Conservation (phyloP, 2,329 filamentous ascomycete genomes). For the Graphiopsis chlorocephala region DNA sequence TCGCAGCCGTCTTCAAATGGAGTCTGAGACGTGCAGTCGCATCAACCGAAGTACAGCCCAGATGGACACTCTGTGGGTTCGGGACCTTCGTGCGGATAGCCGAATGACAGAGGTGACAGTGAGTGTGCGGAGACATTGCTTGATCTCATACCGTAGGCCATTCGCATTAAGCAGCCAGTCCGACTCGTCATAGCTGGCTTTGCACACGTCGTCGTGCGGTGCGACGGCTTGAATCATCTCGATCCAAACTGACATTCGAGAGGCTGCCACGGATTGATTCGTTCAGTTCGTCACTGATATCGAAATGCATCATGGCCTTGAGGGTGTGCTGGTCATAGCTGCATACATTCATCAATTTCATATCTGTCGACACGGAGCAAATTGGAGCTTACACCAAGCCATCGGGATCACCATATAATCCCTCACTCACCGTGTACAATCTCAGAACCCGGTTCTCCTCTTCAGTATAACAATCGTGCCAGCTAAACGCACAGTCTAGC, state of each 20-base stretch:
- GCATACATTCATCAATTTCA: not conserved
- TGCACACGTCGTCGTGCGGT: constrained; percentile 11
- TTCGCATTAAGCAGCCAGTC: not conserved
- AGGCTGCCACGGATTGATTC: constrained; percentile 14
- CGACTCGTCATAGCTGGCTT: not conserved
- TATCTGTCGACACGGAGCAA: not conserved
- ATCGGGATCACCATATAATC: constrained; percentile 14
- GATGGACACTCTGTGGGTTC: not conserved
- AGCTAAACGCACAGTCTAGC: constrained; percentile 3
- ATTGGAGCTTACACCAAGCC: constrained; percentile 16
- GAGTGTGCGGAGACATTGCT: not conserved
- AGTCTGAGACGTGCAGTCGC: not conserved
- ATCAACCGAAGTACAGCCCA: constrained; percentile 7
- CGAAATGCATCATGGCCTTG: constrained; percentile 20
- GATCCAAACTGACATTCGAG: constrained; percentile 22
- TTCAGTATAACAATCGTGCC: not conserved
- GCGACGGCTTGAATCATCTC: constrained; percentile 19
- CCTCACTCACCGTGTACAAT: constrained; percentile 10
- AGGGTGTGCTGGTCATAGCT: constrained; percentile 15
- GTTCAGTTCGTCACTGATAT: constrained; percentile 16
- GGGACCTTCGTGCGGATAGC: not conserved
- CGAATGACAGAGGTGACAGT: not conserved
- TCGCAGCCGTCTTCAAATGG: constrained; percentile 11
- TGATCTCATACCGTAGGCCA: not conserved
- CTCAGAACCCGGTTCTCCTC: constrained; percentile 4